phyloP scores from a whole-genome alignment of 2,329 filamentous ascomycete genomes.

The Pseudocercospora fuligena region DNA sequence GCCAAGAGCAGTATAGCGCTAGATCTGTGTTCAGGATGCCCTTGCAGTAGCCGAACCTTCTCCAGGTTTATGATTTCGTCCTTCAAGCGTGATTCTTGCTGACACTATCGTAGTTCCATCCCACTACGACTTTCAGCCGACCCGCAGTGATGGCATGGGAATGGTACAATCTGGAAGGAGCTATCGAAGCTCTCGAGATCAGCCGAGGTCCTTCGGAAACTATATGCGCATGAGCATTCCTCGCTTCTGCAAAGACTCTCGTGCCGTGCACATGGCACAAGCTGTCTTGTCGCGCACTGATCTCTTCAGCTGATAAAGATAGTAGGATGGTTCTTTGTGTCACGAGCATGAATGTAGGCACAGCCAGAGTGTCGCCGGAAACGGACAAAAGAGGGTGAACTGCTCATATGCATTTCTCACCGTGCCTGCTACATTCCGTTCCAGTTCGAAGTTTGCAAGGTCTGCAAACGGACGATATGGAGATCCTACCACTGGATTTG shows the following conservation, averaged over 20 bases:
- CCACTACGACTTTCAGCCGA: not conserved
- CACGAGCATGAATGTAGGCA: not conserved
- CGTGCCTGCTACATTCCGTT: not conserved
- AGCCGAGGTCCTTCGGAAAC: not conserved
- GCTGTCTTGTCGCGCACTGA: not conserved
- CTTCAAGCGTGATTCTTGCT: not conserved
- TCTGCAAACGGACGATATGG: constrained; percentile 15
- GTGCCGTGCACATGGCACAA: constrained; percentile 7
- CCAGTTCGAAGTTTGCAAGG: not conserved
- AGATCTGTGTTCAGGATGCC: constrained; percentile 16
- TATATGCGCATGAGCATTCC: not conserved
- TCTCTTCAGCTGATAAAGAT: constrained; percentile 10
- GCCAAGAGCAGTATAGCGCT: not conserved
- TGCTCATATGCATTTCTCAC: not conserved
- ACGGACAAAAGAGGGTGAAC: not conserved
- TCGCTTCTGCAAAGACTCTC: not conserved
- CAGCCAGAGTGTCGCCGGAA: constrained; percentile 4
- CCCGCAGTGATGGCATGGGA: not conserved
- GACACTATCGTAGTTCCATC: not conserved
- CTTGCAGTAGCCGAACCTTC: constrained; percentile 23
- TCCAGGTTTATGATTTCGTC: constrained; percentile 10
- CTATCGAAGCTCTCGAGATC: not conserved
- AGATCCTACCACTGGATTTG: constrained; percentile 28
- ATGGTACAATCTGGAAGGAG: not conserved
- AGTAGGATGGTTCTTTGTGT: not conserved